These are phyloP conservation scores for Flaveria bidentis DNA, from an alignment of 129 eudicot genomes.

Conservation along the genomic window DNA sequence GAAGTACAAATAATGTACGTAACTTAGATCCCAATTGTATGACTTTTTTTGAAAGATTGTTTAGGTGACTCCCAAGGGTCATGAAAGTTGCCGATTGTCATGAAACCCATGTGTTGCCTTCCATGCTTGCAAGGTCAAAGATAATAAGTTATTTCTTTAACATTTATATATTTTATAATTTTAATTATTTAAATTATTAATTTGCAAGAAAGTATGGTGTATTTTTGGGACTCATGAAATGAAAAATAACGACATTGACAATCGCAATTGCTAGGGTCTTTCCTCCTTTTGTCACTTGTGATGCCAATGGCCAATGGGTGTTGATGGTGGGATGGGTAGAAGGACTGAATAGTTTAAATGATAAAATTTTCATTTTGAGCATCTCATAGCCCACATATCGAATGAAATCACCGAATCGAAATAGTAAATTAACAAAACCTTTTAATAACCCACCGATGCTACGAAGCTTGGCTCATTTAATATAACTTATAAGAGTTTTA, in stretches of 20 bases:
- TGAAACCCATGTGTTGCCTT: background rate
- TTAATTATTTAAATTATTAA: too few relatives aligned
- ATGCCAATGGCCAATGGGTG: too few relatives aligned
- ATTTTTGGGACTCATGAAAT: background rate
- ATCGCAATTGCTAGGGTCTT: background rate
- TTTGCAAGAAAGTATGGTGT: background rate
- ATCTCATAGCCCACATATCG: too few relatives aligned
- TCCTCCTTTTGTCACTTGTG: background rate
- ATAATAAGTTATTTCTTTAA: too few relatives aligned
- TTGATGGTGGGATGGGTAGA: slow-evolving; percentile 38
- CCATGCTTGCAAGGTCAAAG: background rate
- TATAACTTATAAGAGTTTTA: slow-evolving; percentile 65
- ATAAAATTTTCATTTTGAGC: too few relatives aligned
- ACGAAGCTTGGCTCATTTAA: slow-evolving; percentile 58
- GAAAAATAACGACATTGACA: background rate
- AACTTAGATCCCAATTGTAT: background rate
- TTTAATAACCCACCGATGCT: background rate
- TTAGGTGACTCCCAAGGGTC: background rate
- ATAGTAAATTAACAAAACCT: background rate
- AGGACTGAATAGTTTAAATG: too few relatives aligned
- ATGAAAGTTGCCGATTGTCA: background rate
- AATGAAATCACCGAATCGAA: background rate
- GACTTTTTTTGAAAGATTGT: background rate
- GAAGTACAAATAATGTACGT: too few relatives aligned
- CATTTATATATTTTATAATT: too few relatives aligned